Conservation (phyloP, 768 basidiomycete species). For the Pholiota conissans region DNA sequence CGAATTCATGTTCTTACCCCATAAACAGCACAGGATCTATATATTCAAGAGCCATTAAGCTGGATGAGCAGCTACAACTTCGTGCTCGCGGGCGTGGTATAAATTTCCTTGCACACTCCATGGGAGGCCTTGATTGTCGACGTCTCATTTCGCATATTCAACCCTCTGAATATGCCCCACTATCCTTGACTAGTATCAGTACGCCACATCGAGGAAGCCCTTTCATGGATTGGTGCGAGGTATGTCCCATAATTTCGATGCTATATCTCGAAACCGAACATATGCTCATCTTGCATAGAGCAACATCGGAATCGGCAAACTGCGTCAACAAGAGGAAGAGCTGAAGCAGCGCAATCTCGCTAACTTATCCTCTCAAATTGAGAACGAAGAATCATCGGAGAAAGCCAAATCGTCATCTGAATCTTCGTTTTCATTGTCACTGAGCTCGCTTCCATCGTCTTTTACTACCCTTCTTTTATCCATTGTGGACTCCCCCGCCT, state of each 20-base stretch:
- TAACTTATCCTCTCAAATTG: conserved; percentile 2
- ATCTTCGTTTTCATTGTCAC: conserved; percentile 41
- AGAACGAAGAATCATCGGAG: conserved; percentile 10
- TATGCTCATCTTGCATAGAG: conserved; percentile 45
- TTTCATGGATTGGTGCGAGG: conserved; percentile 99
- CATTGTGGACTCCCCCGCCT: conserved; percentile 94
- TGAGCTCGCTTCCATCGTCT: conserved; percentile 73
- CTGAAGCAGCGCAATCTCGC: conserved; percentile 14
- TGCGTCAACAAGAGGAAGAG: conserved; percentile 39
- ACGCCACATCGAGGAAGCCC: conserved; percentile 97
- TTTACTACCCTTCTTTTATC: conserved; percentile 87
- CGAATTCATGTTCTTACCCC: background rate
- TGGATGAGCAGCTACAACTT: conserved; percentile 70
- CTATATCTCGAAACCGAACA: too few species aligned
- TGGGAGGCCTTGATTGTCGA: conserved; percentile 96
- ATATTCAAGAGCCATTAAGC: conserved; percentile 68
- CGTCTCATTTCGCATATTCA: conserved; percentile 86
- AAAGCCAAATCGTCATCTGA: conserved; percentile 31
- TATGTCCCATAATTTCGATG: conserved; percentile 35
- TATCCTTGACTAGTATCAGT: conserved; percentile 85
- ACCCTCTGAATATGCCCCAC: conserved; percentile 79
- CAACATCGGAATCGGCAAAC: conserved; percentile 88
- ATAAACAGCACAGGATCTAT: conserved; percentile 84
- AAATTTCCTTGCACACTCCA: conserved; percentile 95
- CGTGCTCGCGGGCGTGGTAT: conserved; percentile 75